Evolutionary conservation across 2,329 filamentous ascomycete species (phyloP), one percentile per base, ranked within the genome.

Genomic region (Drechmeria coniospora): DNA sequence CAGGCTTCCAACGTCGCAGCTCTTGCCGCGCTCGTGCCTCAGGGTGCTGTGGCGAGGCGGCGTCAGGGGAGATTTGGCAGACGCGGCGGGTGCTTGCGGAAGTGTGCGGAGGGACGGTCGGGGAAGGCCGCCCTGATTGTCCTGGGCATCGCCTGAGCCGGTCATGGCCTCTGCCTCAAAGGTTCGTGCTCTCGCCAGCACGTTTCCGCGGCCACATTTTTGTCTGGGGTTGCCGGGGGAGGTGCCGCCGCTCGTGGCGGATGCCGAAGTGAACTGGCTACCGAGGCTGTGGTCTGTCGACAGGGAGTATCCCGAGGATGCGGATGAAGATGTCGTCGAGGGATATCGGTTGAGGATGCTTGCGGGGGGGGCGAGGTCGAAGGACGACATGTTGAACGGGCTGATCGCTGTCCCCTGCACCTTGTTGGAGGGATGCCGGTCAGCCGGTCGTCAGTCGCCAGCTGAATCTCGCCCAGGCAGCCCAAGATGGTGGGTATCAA

Each of bases 71-170:
- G 63, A 49, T 24, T 57, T 50, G 10, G 57, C 44, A 11, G 55
- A 50, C 6, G 57, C 41, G 11, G 61, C 67, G 3, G 79, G 76
- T 1, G 68, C 60, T 45, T 80, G 78, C 4, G 76, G 70, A 6
- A 84, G 62, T 15, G 79, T 79, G 26, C 82, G 73, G 34, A 92
- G 59, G 14, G 81, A 84, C 44, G 80, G 78, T 29, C 83, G 76
- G 34, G 79, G 68, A 39, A 66, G 76, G 39, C 69, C 72, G 46
- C 83, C 86, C 36, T 76, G 62, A 40, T 69, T 73, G 19, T 73
- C 70, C n/a, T 70, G 61, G 35, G 53, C 49, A 32, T 51, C 54
- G 40, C 57, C 53, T 29, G 54, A 40, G 36, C 44, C 38, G 34
- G 46, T 61, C 56, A 46, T 63, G 50, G 52, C 60, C 46, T 47